A percentile compares a stretch with the other conserved stretches of the same genome.
phyloP scores from a whole-genome alignment of 345 rosid genomes.

The Cardiospermum halicacabum region DNA sequence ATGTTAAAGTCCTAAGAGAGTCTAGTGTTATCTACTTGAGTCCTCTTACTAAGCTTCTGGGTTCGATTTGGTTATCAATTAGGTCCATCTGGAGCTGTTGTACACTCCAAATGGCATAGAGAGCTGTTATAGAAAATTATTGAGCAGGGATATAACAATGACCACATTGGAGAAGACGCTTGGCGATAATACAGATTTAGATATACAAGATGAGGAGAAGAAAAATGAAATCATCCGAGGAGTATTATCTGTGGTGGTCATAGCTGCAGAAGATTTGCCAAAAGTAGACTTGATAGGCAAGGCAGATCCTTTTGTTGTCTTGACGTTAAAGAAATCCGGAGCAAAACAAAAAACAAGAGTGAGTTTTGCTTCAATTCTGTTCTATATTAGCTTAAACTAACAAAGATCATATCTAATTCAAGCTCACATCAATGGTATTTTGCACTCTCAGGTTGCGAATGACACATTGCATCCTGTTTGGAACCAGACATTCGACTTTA shows the following conservation, averaged over 20 bases:
- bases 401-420: too few species aligned
- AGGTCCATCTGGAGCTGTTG: slow-evolving; percentile 87
- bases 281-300: slow-evolving; percentile 69
- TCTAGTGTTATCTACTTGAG: too few species aligned
- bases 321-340: slow-evolving; percentile 70
- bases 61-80: background rate
- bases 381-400: too few species aligned
- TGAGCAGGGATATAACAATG: slow-evolving; percentile 42
- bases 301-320: slow-evolving; percentile 76
- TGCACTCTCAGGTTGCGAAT: slow-evolving; percentile 52
- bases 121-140: slow-evolving; percentile 48
- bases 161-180: slow-evolving; percentile 78
- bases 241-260: slow-evolving; percentile 67
- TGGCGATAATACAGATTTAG: slow-evolving; percentile 26
- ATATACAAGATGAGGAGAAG: slow-evolving; percentile 22
- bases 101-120: slow-evolving; percentile 65
- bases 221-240: slow-evolving; percentile 73
- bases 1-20: too few species aligned
- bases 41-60: too few species aligned
- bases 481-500: slow-evolving; percentile 93
- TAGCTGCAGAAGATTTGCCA: slow-evolving; percentile 73
- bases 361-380: slow-evolving; percentile 14
- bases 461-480: slow-evolving; percentile 84
- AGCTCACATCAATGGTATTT: background rate
- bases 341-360: slow-evolving; percentile 70